These are phyloP conservation scores for Neostapfia colusana DNA, from an alignment of 176 grass and related monocot species.

Conservation along the genomic window DNA sequence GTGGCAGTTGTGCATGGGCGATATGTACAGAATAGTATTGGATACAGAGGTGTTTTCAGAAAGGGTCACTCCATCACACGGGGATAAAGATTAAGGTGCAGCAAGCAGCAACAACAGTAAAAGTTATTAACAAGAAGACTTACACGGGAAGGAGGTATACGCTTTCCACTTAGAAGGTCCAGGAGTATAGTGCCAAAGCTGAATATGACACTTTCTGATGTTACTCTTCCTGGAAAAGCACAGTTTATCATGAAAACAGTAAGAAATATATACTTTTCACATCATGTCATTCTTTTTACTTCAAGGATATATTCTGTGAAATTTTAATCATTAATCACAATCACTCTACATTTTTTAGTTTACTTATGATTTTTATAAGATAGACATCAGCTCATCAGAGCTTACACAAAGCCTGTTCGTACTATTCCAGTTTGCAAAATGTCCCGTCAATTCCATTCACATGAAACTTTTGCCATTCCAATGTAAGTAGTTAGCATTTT, in stretches of 20 bases:
- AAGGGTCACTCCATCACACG: neutral
- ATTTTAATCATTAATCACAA: neutral
- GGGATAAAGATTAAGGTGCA: neutral
- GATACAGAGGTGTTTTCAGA: slow-evolving; percentile 1
- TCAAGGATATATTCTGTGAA: neutral
- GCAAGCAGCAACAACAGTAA: slow-evolving; percentile 1
- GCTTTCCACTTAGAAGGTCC: slow-evolving; percentile 95
- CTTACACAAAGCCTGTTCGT: neutral
- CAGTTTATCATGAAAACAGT: slow-evolving; percentile 25
- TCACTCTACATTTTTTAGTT: neutral
- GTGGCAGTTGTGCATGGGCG: neutral
- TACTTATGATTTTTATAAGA: slow-evolving; percentile 6
- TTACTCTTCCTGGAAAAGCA: slow-evolving; percentile 75
- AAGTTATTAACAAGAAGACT: slow-evolving; percentile 34
- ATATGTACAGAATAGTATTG: slow-evolving; percentile 10
- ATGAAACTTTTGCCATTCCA: too few species aligned
- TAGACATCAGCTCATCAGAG: neutral
- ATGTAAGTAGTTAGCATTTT: too few species aligned
- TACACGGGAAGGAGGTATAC: slow-evolving; percentile 96
- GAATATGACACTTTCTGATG: slow-evolving; percentile 93
- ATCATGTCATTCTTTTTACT: neutral
- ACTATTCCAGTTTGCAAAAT: too few species aligned
- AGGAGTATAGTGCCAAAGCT: slow-evolving; percentile 96
- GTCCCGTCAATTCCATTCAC: too few species aligned
- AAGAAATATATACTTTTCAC: neutral